Evolutionary conservation across 2,329 filamentous ascomycete genomes (phyloP).

Genomic region (Pyrenophora tritici-repentis): DNA sequence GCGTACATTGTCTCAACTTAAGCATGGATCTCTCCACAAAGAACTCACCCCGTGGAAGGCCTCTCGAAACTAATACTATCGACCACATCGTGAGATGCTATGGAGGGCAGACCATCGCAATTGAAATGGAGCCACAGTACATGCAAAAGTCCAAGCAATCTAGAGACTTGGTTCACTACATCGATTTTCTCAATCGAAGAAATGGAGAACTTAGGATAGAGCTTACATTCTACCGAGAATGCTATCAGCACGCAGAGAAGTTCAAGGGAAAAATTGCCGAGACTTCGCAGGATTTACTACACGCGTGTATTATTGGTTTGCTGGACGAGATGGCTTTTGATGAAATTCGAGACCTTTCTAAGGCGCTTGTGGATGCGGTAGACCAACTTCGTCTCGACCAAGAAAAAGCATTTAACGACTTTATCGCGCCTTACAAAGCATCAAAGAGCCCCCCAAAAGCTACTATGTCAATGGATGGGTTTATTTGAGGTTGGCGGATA

Average conservation of each 20-base stretch:
- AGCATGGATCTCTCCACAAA: conserved; percentile 1
- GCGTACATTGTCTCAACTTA: background rate
- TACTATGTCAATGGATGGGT: conserved; percentile 6
- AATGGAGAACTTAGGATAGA: conserved; percentile 19
- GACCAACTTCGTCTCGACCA: conserved; percentile 6
- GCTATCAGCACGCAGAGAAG: conserved; percentile 9
- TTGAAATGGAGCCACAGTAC: conserved; percentile 15
- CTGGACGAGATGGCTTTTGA: conserved; percentile 10
- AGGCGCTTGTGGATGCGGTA: conserved; percentile 8
- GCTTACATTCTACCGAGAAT: conserved; percentile 19
- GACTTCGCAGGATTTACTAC: conserved; percentile 16
- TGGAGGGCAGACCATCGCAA: conserved; percentile 10
- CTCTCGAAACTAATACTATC: conserved; percentile 15
- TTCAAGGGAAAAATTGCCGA: conserved; percentile 12
- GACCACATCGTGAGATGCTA: conserved; percentile 20
- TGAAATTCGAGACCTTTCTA: conserved; percentile 11
- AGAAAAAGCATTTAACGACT: conserved; percentile 13
- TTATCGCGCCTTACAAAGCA: conserved; percentile 15
- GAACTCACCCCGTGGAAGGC: conserved; percentile 1
- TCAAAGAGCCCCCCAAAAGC: conserved; percentile 1
- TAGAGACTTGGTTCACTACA: conserved; percentile 3
- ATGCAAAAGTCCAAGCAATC: conserved; percentile 18
- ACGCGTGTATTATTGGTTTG: conserved; percentile 17
- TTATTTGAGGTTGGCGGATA: conserved; percentile 2
- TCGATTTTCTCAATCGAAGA: conserved; percentile 13